A percentile compares a stretch with the other conserved stretches of the same genome.
These are phyloP conservation scores for Saitozyma podzolica DNA, from an alignment of 768 basidiomycete species.

Conservation along the genomic window DNA sequence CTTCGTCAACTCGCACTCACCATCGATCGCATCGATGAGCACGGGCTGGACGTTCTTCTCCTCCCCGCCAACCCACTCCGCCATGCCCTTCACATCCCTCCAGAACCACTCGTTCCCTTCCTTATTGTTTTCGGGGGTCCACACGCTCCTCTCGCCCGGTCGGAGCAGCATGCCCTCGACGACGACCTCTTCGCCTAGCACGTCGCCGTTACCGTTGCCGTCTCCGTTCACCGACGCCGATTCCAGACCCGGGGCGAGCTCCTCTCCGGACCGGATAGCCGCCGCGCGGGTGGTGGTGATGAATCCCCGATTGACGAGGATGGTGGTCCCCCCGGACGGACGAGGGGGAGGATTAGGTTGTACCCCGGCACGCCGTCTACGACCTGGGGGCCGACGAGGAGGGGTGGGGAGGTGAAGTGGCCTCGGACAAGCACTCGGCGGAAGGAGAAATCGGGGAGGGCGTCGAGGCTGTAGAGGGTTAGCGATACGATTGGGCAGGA, in stretches of 20 bases:
- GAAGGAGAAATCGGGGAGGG: conserved; percentile 83
- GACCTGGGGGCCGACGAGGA: conserved; percentile 83
- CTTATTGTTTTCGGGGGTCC: conserved; percentile 86
- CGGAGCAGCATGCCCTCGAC: conserved; percentile 82
- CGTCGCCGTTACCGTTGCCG: not conserved
- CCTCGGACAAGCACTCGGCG: conserved; percentile 80
- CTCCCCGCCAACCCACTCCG: conserved; percentile 72
- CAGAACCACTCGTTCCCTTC: conserved; percentile 85
- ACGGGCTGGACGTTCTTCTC: conserved; percentile 77
- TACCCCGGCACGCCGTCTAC: conserved; percentile 84
- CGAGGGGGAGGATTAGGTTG: conserved; percentile 81
- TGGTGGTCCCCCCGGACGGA: conserved; percentile 71
- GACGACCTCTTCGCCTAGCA: conserved; percentile 59
- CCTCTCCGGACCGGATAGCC: conserved; percentile 36
- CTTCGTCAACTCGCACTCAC: conserved; percentile 57
- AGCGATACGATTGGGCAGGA: no score
- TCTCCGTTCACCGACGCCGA: not conserved
- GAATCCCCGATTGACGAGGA: conserved; percentile 92
- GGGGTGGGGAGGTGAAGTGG: conserved; percentile 73
- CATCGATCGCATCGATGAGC: conserved; percentile 85
- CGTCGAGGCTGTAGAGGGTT: conserved; percentile 60
- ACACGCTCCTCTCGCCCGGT: conserved; percentile 62
- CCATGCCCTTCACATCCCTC: conserved; percentile 80
- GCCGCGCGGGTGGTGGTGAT: conserved; percentile 57
- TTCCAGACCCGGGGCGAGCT: conserved; percentile 20